Base-by-base conservation (phyloP, 768 basidiomycete genomes). In the Pseudohyphozyma bogoriensis region DNA sequence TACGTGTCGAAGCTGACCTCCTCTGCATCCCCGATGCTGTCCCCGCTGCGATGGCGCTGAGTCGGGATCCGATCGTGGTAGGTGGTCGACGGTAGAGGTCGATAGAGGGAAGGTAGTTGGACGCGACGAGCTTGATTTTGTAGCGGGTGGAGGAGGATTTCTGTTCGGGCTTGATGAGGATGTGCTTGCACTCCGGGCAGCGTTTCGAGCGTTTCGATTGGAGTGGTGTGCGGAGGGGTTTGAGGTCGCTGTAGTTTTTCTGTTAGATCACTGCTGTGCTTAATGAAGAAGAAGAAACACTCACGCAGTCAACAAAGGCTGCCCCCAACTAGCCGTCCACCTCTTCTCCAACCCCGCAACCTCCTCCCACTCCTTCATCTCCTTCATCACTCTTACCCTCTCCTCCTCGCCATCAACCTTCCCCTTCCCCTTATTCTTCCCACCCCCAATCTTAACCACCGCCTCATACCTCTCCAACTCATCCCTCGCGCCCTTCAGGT, bases 131-230 rank as follows among this genome's bases (percentile, higher is more conserved):
- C 74, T 97, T 97, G 75, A 99, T 96, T 76, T 96, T 96, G 79
- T 85, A 96, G 22, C 89, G 83, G 39, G 87, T 85, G 22, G 88
- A 90, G 68, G 90, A 89, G 0, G 91, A 86, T 72, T 99, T 99
- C 71, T 92, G 87, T 73, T 99, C 95, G 5, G 95, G 95, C 72
- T 96, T 95, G 75, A 96, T 95, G 64, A 99, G 81, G 68, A 97
- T 95, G 73, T 97, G 93, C 22, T 87, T 84, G 72, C 95, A 99
- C 3, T 79, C 80, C 18, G 90, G 85, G 76, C 95, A 99, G 6
- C 95, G 88, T 75, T 97, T 97, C 4, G 91, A 90, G 55, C 86
- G 83, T 73, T 96, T 97, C 0, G 90, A 87, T 66, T 87, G 89
- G 1, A 99, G 78, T 1, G 89, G 91, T 67, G 96, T 88, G 35